Evolutionary conservation across 108 stramenopile genomes (phyloP).

Genomic region (Discostella stelligeroides): DNA sequence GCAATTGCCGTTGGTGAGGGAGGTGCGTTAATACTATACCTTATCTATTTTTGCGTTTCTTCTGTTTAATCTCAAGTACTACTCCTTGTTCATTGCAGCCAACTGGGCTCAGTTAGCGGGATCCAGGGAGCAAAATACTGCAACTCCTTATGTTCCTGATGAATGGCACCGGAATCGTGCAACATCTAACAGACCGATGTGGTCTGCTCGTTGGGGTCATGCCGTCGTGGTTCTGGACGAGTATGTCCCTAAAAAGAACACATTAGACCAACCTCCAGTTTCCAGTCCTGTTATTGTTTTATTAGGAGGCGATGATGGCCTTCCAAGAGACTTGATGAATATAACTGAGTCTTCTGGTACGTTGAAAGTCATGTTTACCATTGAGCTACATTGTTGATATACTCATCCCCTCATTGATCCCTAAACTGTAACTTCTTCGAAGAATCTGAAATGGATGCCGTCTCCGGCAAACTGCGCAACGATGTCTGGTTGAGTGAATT

Average conservation of each 20-base stretch:
- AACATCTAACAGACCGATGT: slow-evolving; percentile 48
- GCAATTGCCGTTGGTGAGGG: neutral
- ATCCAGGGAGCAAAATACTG: slow-evolving; percentile 46
- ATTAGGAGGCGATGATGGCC: slow-evolving; percentile 59
- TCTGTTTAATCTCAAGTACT: neutral
- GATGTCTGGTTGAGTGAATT: slow-evolving; percentile 52
- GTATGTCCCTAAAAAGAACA: slow-evolving; percentile 52
- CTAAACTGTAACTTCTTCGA: neutral
- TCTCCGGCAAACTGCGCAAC: slow-evolving; percentile 49
- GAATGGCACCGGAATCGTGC: slow-evolving; percentile 31
- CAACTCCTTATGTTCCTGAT: slow-evolving; percentile 55
- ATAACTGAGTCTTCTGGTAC: neutral
- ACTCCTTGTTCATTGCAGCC: neutral
- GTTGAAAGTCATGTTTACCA: neutral
- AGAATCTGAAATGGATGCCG: slow-evolving; percentile 13
- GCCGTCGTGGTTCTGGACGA: slow-evolving; percentile 49
- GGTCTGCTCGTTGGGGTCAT: slow-evolving; percentile 58
- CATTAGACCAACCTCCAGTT: slow-evolving; percentile 24
- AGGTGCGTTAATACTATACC: neutral
- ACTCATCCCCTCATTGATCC: neutral
- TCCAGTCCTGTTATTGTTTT: slow-evolving; percentile 37
- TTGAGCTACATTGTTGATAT: neutral
- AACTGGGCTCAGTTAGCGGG: slow-evolving; percentile 65
- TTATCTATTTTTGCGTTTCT: neutral
- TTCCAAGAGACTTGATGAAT: slow-evolving; percentile 29